Evolutionary conservation across 164 flowering plant genomes (phyloP).

Genomic region (Magnolia officinalis): DNA sequence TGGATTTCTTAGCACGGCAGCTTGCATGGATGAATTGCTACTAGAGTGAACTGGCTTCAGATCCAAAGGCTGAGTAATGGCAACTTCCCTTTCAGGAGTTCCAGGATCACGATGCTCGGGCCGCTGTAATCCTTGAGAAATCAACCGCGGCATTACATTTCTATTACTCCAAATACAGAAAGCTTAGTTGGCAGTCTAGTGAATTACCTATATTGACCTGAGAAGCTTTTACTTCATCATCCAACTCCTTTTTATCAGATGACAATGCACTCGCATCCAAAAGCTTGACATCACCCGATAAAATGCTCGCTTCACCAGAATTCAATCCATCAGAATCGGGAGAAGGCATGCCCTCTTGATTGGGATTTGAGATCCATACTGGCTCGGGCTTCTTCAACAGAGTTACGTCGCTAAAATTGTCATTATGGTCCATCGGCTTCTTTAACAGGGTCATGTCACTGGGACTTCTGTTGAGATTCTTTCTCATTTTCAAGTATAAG

Average conservation of each 20-base stretch:
- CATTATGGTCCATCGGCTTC: constrained; percentile 37
- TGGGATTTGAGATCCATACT: neutral
- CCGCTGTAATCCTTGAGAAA: constrained; percentile 56
- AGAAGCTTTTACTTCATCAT: constrained; percentile 4
- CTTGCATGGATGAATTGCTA: constrained; percentile 18
- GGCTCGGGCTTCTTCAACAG: constrained; percentile 29
- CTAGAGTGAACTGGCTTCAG: constrained; percentile 14
- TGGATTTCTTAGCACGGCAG: constrained; percentile 48
- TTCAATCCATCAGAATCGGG: constrained; percentile 13
- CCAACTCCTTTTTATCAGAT: neutral
- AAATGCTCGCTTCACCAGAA: neutral
- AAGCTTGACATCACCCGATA: neutral
- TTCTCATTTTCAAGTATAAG: constrained; percentile 30
- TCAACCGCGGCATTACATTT: constrained; percentile 22
- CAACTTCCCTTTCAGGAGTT: constrained; percentile 17
- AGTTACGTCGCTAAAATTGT: constrained; percentile 32
- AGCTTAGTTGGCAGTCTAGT: neutral
- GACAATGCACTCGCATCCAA: neutral
- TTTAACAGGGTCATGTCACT: constrained; percentile 39
- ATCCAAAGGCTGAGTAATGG: constrained; percentile 19
- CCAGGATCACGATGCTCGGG: constrained; percentile 16
- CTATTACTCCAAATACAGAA: neutral
- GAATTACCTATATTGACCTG: constrained; percentile 33
- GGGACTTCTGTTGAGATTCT: constrained; percentile 22
- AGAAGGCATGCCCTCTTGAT: constrained; percentile 1